Evolutionary conservation across 768 basidiomycete genomes (phyloP), one percentile per base, ranked within the genome.

Genomic region (Leccinum arenicola): DNA sequence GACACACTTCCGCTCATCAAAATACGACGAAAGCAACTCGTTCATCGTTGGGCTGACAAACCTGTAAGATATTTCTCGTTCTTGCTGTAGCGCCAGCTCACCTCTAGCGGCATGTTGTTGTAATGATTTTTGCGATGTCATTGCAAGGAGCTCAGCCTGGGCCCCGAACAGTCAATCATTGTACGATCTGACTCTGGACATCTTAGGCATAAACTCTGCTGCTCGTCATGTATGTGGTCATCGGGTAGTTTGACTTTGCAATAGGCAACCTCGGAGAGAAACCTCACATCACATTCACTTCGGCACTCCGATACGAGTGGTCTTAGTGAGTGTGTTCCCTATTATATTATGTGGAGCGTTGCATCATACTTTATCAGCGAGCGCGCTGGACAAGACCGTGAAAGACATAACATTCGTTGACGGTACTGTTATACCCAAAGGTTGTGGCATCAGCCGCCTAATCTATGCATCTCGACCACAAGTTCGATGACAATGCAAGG

Each of bases 61-160:
- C 57, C 56, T 10, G 62, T 63, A 23, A 8, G 64, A 61, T 8
- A 11, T 12, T 21, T 3, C n/a, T n/a, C 4, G 9, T 23, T 31
- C 1, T 51, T 14, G 3, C 17, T 10, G 19, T 35, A 6, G n/a
- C 12, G 2, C 31, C 8, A 33, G 10, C 49, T 59, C 27, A 54
- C 31, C 6, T 4, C 19, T 12, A 35, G 12, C 35, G 35, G 35
- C 50, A 57, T 25, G 9, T 8, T 25, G 11, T 6, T 52, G 75
- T 76, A 66, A 68, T 29, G 75, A 78, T 55, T 49, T 76, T 76
- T 49, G 55, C 77, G 11, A 58, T 61, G 74, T 25, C 75, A 9
- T 63, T 76, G 29, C 68, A 71, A 10, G 68, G 62, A 6, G 68
- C 69, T 1, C 36, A 60, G 12, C 35, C 35, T 35, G 1, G 57